These are phyloP conservation scores for Plectosphaerella sp. DNA, from an alignment of 2,329 filamentous ascomycete species.

Conservation along the genomic window DNA sequence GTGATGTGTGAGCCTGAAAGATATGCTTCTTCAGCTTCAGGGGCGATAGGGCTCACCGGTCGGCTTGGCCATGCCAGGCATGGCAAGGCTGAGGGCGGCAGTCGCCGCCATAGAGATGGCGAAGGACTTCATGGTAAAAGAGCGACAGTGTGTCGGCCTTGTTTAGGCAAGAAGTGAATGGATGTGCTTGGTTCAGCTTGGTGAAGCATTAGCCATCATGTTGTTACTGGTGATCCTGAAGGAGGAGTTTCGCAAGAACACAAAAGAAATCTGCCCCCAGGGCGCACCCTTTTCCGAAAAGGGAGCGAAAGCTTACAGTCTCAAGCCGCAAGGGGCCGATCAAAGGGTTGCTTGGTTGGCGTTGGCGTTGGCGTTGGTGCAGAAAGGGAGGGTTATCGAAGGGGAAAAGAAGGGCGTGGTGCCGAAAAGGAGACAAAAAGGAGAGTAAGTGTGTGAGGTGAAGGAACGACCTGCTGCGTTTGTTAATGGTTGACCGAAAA, in stretches of 20 bases:
- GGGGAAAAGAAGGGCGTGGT: not conserved
- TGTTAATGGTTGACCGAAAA: conserved; percentile 14
- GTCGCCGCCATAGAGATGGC: not conserved
- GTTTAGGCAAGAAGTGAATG: not conserved
- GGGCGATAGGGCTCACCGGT: not conserved
- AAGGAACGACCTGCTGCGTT: too few species aligned
- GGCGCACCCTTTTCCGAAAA: too few species aligned
- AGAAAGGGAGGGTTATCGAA: not conserved
- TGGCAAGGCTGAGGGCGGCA: not conserved
- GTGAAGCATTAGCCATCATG: not conserved
- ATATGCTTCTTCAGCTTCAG: not conserved
- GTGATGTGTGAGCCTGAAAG: not conserved
- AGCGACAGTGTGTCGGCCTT: not conserved
- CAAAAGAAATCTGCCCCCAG: too few species aligned
- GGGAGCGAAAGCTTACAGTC: not conserved
- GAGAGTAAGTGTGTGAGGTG: too few species aligned
- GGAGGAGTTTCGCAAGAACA: too few species aligned
- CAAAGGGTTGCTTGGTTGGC: not conserved
- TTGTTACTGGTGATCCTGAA: not conserved
- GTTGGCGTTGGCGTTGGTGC: not conserved
- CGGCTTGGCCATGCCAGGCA: not conserved
- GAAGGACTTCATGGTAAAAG: not conserved
- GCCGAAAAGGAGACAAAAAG: not conserved
- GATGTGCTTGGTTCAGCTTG: not conserved
- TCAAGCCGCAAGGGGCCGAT: not conserved